Conservation (phyloP, 352 stramenopile species). For the Globisporangium barbulae region DNA sequence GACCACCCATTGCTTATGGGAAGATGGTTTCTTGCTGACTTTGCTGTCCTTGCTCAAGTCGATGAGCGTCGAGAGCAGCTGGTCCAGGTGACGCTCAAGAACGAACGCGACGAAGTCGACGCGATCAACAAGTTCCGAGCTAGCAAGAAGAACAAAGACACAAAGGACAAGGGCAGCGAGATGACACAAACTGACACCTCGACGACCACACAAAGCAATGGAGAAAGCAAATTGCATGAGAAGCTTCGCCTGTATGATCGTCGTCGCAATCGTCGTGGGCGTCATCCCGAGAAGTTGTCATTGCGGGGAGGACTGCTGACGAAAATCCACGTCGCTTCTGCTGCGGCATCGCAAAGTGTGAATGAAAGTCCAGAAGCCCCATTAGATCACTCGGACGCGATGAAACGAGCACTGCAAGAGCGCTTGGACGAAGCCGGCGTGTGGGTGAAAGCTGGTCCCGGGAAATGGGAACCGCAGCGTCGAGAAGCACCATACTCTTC, state of each 20-base stretch:
- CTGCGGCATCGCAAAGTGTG: neutral
- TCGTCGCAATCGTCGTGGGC: neutral
- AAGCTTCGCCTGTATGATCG: neutral
- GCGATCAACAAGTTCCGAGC: constrained; percentile 27
- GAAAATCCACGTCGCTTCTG: constrained; percentile 5
- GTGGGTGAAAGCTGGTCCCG: constrained; percentile 24
- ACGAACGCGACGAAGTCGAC: constrained; percentile 34
- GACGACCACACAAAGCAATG: neutral
- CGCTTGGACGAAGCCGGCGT: constrained; percentile 3
- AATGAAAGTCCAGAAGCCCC: neutral
- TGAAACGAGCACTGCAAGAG: constrained; percentile 4
- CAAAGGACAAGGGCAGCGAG: neutral
- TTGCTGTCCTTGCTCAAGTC: constrained; percentile 20
- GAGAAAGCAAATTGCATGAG: neutral
- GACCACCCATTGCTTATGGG: neutral
- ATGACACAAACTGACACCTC: neutral
- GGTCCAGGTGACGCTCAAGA: constrained; percentile 24
- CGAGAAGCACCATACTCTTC: neutral
- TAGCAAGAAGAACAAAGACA: constrained; percentile 15
- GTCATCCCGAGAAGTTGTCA: neutral
- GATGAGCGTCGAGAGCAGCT: constrained; percentile 33
- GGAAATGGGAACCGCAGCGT: constrained; percentile 23
- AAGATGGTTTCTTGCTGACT: neutral
- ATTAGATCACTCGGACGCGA: neutral
- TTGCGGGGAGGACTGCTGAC: neutral